These are phyloP conservation scores for Protomyces macrosporus DNA, from an alignment of 1,139 yeast species.

Conservation along the genomic window DNA sequence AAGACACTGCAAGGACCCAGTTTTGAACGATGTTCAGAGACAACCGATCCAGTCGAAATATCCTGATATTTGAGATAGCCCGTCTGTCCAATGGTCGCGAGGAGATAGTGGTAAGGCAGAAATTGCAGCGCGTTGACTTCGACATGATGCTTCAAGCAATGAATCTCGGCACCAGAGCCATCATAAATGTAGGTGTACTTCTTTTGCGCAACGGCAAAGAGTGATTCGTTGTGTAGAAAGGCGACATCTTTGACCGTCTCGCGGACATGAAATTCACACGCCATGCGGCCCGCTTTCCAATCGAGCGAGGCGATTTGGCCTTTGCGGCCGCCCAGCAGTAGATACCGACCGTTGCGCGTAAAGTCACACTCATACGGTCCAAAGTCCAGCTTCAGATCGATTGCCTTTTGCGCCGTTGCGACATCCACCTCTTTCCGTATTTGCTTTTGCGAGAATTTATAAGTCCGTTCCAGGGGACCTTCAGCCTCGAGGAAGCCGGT, in stretches of 20 bases:
- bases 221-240: conserved; percentile 85
- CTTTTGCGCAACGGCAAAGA: conserved; percentile 94
- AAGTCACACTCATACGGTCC: conserved; percentile 86
- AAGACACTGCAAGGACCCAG: conserved; percentile 84
- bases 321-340: conserved; percentile 78
- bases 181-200: conserved; percentile 91
- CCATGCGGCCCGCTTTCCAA: conserved; percentile 82
- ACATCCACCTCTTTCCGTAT: conserved; percentile 73
- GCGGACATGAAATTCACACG: conserved; percentile 74
- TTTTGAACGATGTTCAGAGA: conserved; percentile 77
- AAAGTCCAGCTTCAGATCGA: conserved; percentile 68
- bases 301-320: conserved; percentile 96
- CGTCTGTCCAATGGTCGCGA: conserved; percentile 59
- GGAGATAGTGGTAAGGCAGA: conserved; percentile 83
- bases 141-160: conserved; percentile 81
- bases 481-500: conserved; percentile 87
- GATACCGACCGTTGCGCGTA: conserved; percentile 77
- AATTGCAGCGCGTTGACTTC: conserved; percentile 81
- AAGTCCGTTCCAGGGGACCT: conserved; percentile 78
- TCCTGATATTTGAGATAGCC: conserved; percentile 91
- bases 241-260: conserved; percentile 90
- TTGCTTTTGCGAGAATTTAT: conserved; percentile 75
- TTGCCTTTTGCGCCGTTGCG: conserved; percentile 54
- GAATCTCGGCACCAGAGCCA: conserved; percentile 84
- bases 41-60: conserved; percentile 84